Percentiles rank a stretch among this genome's conserved stretches.
Conservation (phyloP, 164 flowering plant species). For the Tinospora cordifolia region DNA sequence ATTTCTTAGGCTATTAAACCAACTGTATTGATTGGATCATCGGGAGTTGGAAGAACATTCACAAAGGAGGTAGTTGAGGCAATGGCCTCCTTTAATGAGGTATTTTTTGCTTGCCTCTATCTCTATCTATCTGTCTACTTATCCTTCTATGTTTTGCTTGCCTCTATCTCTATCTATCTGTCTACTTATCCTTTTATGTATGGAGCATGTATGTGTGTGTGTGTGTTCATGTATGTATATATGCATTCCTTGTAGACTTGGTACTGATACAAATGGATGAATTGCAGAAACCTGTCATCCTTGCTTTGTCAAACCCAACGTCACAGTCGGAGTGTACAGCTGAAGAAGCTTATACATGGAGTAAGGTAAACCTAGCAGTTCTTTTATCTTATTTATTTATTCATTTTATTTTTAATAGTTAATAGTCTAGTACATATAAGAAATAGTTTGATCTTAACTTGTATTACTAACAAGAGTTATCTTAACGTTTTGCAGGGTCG, state of each 20-base stretch:
- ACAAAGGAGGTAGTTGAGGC: conserved; percentile 87
- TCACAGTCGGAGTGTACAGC: conserved; percentile 95
- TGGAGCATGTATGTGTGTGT: background rate
- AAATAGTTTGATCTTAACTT: too few relatives aligned
- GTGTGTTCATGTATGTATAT: background rate
- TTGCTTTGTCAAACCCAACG: conserved; percentile 94
- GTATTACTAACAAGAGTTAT: background rate
- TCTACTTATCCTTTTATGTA: conserved; percentile 24
- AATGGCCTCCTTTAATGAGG: conserved; percentile 73
- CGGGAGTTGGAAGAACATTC: conserved; percentile 75
- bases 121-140: conserved; percentile 23
- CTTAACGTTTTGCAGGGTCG: conserved; percentile 48
- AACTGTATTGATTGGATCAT: conserved; percentile 75
- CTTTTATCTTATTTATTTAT: background rate
- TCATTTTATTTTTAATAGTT: background rate
- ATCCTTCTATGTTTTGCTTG: background rate
- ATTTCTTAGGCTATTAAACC: conserved; percentile 63
- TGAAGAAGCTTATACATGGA: conserved; percentile 91
- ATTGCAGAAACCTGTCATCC: conserved; percentile 74
- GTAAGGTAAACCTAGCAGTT: conserved; percentile 40
- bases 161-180: conserved; percentile 4
- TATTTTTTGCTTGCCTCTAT: conserved; percentile 14
- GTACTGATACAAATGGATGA: background rate
- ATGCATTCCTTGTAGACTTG: background rate
- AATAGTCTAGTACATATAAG: too few relatives aligned